Evolutionary conservation across 345 rosid genomes (phyloP).

Genomic region (Hibiscus syriacus): DNA sequence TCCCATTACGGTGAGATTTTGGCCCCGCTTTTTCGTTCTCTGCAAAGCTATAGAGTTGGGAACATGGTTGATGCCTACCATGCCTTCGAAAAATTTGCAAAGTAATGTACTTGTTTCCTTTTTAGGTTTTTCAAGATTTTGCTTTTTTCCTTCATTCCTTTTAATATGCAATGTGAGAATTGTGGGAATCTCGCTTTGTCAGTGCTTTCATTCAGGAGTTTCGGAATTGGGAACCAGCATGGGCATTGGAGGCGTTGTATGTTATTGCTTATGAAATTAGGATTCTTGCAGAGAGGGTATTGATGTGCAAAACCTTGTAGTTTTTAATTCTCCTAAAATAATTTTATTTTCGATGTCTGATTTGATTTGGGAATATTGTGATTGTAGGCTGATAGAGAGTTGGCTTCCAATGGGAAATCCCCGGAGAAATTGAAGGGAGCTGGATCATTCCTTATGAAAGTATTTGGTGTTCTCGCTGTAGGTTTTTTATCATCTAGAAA

Average conservation of each 20-base stretch:
- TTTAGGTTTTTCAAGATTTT: neutral
- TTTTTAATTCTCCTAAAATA: neutral
- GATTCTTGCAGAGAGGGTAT: conserved; percentile 92
- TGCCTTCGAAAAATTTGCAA: conserved; percentile 76
- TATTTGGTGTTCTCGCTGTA: conserved; percentile 94
- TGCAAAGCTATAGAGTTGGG: conserved; percentile 63
- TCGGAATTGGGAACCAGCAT: conserved; percentile 94
- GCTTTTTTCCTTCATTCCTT: too few relatives aligned
- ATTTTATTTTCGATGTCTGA: neutral
- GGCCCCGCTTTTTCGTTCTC: conserved; percentile 60
- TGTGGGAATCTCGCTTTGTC: conserved; percentile 10
- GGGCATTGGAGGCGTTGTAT: conserved; percentile 89
- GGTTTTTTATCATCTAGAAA: conserved; percentile 18
- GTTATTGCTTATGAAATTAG: conserved; percentile 85
- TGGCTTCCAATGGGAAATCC: conserved; percentile 71
- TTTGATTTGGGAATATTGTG: conserved; percentile 4
- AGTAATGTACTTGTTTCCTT: conserved; percentile 32
- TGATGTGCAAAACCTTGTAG: neutral
- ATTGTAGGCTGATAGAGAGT: conserved; percentile 75
- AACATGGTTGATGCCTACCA: conserved; percentile 68
- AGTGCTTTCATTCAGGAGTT: conserved; percentile 96
- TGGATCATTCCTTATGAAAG: conserved; percentile 94
- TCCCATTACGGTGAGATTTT: conserved; percentile 61
- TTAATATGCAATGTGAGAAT: neutral
- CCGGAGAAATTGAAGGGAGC: conserved; percentile 93